Evolutionary conservation across 345 rosid genomes (phyloP), one percentile per base, ranked within the genome.

Genomic region (Combretum micranthum): DNA sequence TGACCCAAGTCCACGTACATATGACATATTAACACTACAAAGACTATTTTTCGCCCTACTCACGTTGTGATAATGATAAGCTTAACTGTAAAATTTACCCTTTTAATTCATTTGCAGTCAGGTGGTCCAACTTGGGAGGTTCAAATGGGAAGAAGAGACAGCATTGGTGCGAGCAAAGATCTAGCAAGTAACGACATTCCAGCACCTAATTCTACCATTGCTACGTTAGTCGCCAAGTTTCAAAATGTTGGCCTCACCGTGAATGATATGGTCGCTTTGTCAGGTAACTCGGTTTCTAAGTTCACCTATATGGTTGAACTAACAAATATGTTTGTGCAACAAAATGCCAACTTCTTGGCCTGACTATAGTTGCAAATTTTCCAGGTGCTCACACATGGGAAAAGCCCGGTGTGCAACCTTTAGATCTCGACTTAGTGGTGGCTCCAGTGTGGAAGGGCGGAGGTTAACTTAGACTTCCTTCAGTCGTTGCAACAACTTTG

Each of bases 51-150:
- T 32, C 8, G 9, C 8, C 39, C 39, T 32, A 3, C 39, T 32
- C 39, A 5, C 39, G 8, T 32, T 1, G 39, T 32, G 39, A 4
- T 32, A 32, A 32, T 7, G 39, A 32, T 5, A 32, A 32, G 39
- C 39, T 4, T 1, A 7, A 32, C 39, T 0, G 39, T 32, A 32
- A 32, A 32, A 32, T 32, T 32, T 32, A 32, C 10, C 39, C 0
- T 4, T 32, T n/a, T 20, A n/a, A 12, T 47, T 42, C 39, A 26
- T 46, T 21, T 57, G 63, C 77, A 86, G 95, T 83, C 95, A 3
- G 96, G 95, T 15, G 96, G 95, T 25, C 96, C 97, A 52, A 67
- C 74, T n/a, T 88, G 97, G 96, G 95, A 84, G 53, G 93, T 88
- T 25, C 75, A 67, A 46, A 75, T 83, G 75, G 98, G 96, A 0